Conservation (phyloP, 768 basidiomycete species). For the Leccinum truebloodii region DNA sequence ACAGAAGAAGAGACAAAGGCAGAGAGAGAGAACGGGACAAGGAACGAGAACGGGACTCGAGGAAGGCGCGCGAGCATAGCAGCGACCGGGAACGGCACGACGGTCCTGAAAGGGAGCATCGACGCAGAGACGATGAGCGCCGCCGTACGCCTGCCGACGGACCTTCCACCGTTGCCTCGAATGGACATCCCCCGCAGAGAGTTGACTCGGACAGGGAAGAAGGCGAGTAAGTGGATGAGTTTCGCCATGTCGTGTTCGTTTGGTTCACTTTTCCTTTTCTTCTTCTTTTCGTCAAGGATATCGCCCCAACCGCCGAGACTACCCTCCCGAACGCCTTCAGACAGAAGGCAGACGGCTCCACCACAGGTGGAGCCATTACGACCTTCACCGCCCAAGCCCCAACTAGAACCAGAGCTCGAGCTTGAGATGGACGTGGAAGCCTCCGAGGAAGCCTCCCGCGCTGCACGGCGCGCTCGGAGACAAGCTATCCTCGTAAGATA, state of each 20-base stretch:
- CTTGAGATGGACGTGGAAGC: constrained; percentile 53
- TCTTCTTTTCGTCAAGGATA: constrained; percentile 45
- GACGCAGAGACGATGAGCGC: constrained; percentile 34
- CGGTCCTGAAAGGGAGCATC: constrained; percentile 28
- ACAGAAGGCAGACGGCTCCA: constrained; percentile 14
- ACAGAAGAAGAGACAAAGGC: constrained; percentile 38
- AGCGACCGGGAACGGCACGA: constrained; percentile 33
- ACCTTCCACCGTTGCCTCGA: constrained; percentile 11
- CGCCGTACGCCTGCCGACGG: constrained; percentile 23
- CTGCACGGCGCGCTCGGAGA: constrained; percentile 66
- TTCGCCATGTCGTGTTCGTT: constrained; percentile 7
- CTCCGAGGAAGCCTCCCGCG: constrained; percentile 64
- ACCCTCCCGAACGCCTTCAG: constrained; percentile 29
- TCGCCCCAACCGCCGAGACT: constrained; percentile 50
- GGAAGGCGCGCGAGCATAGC: constrained; percentile 32
- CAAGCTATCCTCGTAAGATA: constrained; percentile 83
- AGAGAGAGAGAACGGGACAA: constrained; percentile 36
- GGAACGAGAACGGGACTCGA: constrained; percentile 38
- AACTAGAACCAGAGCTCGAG: constrained; percentile 45
- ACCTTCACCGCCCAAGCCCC: constrained; percentile 16
- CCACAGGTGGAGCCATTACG: constrained; percentile 21
- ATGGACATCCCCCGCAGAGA: constrained; percentile 28
- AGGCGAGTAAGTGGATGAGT: constrained; percentile 78
- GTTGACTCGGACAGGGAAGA: constrained; percentile 75
- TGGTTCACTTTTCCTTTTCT: constrained; percentile 13